A percentile compares a stretch with the other conserved stretches of the same genome.
Evolutionary conservation across 139 green algal species (phyloP).

Genomic region (Coelastrella sp.): DNA sequence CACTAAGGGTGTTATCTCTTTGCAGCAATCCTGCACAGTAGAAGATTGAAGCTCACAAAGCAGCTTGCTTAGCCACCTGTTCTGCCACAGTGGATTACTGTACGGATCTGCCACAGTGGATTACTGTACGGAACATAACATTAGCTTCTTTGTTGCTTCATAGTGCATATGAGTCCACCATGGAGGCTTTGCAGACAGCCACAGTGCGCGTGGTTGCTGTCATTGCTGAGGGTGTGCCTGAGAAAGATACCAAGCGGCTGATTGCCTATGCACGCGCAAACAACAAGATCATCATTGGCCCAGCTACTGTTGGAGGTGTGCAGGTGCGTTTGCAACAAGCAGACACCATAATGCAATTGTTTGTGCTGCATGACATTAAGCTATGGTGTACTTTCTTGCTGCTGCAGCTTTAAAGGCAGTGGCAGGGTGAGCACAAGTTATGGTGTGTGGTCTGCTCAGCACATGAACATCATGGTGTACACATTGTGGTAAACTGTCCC

Average conservation of each 20-base stretch:
- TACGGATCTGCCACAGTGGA: too few species aligned
- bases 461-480: too few species aligned
- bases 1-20: background rate
- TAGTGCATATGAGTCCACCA: slow-evolving; percentile 88
- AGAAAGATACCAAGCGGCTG: slow-evolving; percentile 91
- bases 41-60: too few species aligned
- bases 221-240: slow-evolving; percentile 96
- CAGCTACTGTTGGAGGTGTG: slow-evolving; percentile 93
- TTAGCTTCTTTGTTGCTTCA: background rate
- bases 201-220: slow-evolving; percentile 91
- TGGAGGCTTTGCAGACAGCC: slow-evolving; percentile 88
- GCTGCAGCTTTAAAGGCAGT: too few species aligned
- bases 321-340: slow-evolving; percentile 61
- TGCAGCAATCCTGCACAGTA: too few species aligned
- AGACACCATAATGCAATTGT: background rate
- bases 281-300: slow-evolving; percentile 96
- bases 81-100: too few species aligned
- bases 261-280: slow-evolving; percentile 81
- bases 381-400: too few species aligned
- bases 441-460: too few species aligned
- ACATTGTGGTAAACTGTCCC: too few species aligned
- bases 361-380: background rate
- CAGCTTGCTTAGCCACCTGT: too few species aligned
- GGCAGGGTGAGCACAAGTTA: too few species aligned
- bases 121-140: background rate